Evolutionary conservation across 192 early-diverging fungal species (phyloP), one percentile per base, ranked within the genome.

Genomic region (Entrophospora sp.): DNA sequence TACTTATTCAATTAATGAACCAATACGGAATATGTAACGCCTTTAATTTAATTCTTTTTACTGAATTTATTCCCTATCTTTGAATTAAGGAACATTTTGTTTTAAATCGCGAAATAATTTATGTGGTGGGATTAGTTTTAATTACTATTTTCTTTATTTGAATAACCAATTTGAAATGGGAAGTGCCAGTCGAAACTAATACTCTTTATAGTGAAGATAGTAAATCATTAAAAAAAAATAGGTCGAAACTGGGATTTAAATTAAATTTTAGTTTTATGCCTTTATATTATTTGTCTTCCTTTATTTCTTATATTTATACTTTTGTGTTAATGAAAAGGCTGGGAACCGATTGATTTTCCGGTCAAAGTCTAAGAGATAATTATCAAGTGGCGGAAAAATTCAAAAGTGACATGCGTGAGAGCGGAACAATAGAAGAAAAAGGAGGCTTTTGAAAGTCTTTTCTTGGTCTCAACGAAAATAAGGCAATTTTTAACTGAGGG

Each of bases 1-100:
- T 58, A 22, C 32, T 58, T 36, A 58, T 58, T 58, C 55, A 58
- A 35, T 34, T 58, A 58, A 58, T 58, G 55, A 58, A 58, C 55
- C 55, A 58, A 37, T 58, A 58, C 16, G 55, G 55, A 0, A 58
- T 58, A 32, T 58, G 55, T 58, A 58, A 58, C 35, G 55, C 55
- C 13, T 58, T 58, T 16, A 58, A 58, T 37, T 37, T 58, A 18
- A 58, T 58, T 13, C 55, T 58, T 58, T 58, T 58, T 36, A 58
- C 55, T 1, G 55, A 36, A 35, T 58, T 58, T 34, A 13, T 58
- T 32, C 55, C 55, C 0, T 34, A 35, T 16, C 3, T 35, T 32
- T 58, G 55, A 36, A 58, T 58, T 34, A 12, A 3, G 8, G 24
- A 32, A 58, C 3, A 52, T 27, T 52, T n/a, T n/a, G n/a, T n/a